These are phyloP conservation scores for Chaetomiaceae sp. DNA, from an alignment of 2,329 filamentous ascomycete genomes.

Conservation along the genomic window DNA sequence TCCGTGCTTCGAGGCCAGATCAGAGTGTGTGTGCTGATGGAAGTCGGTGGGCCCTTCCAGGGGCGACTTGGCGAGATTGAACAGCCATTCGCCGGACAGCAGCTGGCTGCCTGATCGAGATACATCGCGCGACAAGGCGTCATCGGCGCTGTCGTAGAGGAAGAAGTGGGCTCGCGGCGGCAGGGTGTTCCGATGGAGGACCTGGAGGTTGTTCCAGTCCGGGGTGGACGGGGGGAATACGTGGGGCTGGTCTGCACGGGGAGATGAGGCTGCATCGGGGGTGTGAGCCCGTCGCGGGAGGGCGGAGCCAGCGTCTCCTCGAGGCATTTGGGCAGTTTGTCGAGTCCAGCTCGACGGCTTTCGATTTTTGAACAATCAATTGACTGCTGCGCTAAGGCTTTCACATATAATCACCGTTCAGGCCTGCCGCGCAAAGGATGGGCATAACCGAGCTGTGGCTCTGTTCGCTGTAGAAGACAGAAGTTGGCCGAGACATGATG, in stretches of 20 bases:
- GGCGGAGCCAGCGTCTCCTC: slow-evolving; percentile 9
- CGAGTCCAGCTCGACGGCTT: neutral
- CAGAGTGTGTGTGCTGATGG: slow-evolving; percentile 25
- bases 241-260: neutral
- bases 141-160: slow-evolving; percentile 40
- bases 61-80: slow-evolving; percentile 36
- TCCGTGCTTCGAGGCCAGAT: slow-evolving; percentile 13
- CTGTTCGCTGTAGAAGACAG: no score
- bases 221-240: slow-evolving; percentile 27
- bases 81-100: slow-evolving; percentile 46
- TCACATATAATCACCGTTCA: no score
- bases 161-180: slow-evolving; percentile 51
- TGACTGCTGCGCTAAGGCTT: no score
- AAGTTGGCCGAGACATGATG: no score
- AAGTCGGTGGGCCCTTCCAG: slow-evolving; percentile 33
- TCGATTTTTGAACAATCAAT: neutral
- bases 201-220: slow-evolving; percentile 54
- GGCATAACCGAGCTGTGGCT: no score
- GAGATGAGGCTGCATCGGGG: neutral
- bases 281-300: neutral
- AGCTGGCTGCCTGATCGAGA: slow-evolving; percentile 31
- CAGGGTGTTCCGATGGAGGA: slow-evolving; percentile 52
- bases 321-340: slow-evolving; percentile 7
- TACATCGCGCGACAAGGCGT: slow-evolving; percentile 41
- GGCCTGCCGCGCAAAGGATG: no score